These are phyloP conservation scores for Plasmodium sp. DNA, from an alignment of 169 alveolate species.

Conservation along the genomic window DNA sequence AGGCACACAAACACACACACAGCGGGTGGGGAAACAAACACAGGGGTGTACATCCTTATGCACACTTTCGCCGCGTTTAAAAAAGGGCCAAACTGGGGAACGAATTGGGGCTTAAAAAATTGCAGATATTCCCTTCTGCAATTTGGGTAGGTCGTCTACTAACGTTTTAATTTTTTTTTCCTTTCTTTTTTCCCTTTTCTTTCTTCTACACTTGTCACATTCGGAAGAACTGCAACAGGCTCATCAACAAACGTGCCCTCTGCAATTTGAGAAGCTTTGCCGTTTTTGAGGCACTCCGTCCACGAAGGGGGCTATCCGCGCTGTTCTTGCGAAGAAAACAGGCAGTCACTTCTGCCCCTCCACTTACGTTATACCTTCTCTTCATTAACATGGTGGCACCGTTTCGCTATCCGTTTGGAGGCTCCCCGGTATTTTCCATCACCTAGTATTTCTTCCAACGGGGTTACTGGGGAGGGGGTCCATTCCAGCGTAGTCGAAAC, in stretches of 20 bases:
- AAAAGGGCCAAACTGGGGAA: not conserved
- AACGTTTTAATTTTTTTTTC: not conserved
- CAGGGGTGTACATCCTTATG: not conserved
- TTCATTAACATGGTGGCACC: not conserved
- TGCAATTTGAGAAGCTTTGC: not conserved
- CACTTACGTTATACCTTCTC: not conserved
- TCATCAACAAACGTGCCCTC: not conserved
- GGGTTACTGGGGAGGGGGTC: not conserved
- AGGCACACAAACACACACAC: not conserved
- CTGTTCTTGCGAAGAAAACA: not conserved
- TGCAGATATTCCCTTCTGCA: not conserved
- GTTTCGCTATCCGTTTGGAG: not conserved
- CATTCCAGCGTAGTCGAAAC: not conserved
- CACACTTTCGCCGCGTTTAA: not conserved
- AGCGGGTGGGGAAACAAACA: not conserved
- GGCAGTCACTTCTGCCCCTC: not conserved
- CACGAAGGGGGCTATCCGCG: not conserved
- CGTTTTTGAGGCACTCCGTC: not conserved
- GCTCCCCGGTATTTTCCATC: not conserved
- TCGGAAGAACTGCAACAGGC: not conserved
- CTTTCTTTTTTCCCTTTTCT: not conserved
- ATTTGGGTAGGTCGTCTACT: not conserved
- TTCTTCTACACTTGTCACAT: not conserved
- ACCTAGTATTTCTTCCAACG: not conserved
- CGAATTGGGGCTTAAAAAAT: not conserved